These are phyloP conservation scores for maize (Zea mays) DNA, from an alignment of 176 grass and related monocot species.

Conservation along the genomic window DNA sequence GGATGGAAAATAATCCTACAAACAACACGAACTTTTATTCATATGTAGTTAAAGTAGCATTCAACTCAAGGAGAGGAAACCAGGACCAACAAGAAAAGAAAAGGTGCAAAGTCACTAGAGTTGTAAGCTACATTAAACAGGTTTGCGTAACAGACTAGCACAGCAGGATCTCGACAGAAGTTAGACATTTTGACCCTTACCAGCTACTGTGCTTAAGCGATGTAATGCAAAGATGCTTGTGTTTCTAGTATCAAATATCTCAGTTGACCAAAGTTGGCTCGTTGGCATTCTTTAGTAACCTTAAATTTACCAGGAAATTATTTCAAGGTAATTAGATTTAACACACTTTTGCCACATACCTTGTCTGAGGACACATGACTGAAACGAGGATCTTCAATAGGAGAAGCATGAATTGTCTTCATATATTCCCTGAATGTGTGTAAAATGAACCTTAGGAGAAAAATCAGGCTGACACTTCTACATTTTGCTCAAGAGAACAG, in stretches of 20 bases:
- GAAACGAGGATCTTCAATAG: constrained; percentile 44
- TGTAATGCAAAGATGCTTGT: neutral
- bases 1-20: constrained; percentile 88
- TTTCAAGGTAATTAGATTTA: constrained; percentile 5
- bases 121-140: neutral
- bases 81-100: neutral
- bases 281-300: neutral
- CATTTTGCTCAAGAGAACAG: neutral
- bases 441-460: constrained; percentile 18
- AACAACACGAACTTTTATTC: neutral
- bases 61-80: neutral
- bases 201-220: neutral
- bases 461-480: neutral
- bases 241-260: constrained; percentile 7
- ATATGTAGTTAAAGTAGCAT: constrained; percentile 1
- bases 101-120: neutral
- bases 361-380: constrained; percentile 79
- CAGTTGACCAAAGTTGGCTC: constrained; percentile 9
- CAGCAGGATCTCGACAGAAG: neutral
- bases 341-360: constrained; percentile 43
- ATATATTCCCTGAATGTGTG: constrained; percentile 54
- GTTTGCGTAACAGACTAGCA: neutral
- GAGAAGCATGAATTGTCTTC: constrained; percentile 39
- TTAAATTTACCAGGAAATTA: neutral
- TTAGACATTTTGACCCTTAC: neutral